phyloP scores from a whole-genome alignment of 2,329 filamentous ascomycete genomes.

The Colletotrichum gloeosporioides region DNA sequence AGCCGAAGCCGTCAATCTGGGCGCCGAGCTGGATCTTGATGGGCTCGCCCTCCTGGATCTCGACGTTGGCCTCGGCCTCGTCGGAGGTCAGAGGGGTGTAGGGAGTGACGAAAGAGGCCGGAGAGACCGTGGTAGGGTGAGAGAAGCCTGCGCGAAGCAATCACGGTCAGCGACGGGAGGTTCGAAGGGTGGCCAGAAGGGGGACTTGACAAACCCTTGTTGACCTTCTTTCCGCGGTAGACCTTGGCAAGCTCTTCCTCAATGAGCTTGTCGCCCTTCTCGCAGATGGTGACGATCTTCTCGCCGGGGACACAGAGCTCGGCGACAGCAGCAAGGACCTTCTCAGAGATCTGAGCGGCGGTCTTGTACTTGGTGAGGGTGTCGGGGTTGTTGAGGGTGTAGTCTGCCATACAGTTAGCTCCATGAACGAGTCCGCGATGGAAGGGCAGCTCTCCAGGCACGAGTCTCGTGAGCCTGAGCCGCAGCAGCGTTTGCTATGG shows the following conservation, averaged over 20 bases:
- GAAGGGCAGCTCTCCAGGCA: background rate
- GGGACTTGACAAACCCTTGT: constrained; percentile 70
- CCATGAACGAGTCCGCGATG: background rate
- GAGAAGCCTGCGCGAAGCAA: constrained; percentile 69
- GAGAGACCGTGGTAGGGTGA: constrained; percentile 94
- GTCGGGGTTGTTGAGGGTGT: constrained; percentile 88
- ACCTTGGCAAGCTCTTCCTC: constrained; percentile 95
- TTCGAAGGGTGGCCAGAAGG: constrained; percentile 13
- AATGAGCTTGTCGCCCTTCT: constrained; percentile 93
- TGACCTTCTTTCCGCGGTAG: constrained; percentile 97
- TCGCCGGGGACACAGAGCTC: constrained; percentile 79
- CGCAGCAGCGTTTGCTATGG: background rate
- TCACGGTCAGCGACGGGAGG: background rate
- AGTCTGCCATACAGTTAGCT: constrained; percentile 60
- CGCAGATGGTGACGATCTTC: constrained; percentile 93
- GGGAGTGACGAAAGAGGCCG: constrained; percentile 91
- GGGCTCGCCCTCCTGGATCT: constrained; percentile 83
- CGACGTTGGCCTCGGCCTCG: constrained; percentile 78
- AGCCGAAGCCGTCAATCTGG: constrained; percentile 96
- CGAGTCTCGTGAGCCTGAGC: background rate
- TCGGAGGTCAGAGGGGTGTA: constrained; percentile 94
- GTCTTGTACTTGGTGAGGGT: constrained; percentile 99
- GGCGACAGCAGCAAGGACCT: constrained; percentile 86
- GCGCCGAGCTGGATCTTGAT: constrained; percentile 99
- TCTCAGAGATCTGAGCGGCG: constrained; percentile 92